Percentiles rank a stretch among this genome's conserved stretches.
Conservation (phyloP, 75 land plant genomes). For the Pinus tabuliformis region DNA sequence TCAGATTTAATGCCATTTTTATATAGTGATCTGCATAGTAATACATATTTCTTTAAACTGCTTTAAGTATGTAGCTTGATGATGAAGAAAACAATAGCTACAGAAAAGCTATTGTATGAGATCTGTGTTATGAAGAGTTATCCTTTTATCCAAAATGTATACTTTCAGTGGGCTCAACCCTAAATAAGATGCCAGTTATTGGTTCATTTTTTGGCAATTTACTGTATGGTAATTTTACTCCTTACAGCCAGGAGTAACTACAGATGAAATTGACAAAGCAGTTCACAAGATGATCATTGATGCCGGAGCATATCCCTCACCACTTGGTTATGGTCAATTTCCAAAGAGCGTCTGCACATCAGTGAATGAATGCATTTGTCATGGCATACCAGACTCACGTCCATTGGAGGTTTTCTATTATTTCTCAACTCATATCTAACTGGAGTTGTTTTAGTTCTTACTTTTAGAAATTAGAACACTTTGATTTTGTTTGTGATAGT, state of each 20-base stretch:
- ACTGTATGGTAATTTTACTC: neutral
- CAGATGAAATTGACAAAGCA: slow-evolving; percentile 97
- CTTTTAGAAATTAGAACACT: neutral
- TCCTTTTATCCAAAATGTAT: neutral
- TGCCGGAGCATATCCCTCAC: slow-evolving; percentile 99
- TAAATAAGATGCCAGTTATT: neutral
- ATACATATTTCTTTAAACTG: neutral
- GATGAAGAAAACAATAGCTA: neutral
- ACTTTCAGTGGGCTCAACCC: neutral
- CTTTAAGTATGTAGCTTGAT: neutral
- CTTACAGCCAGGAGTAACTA: slow-evolving; percentile 95
- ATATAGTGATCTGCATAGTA: neutral
- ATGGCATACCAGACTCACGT: slow-evolving; percentile 98
- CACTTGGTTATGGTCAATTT: slow-evolving; percentile 96
- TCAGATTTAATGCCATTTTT: neutral
- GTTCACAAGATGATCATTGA: slow-evolving; percentile 99
- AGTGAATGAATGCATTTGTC: slow-evolving; percentile 99
- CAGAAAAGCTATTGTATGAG: neutral
- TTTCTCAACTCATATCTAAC: neutral
- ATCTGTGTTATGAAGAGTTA: neutral
- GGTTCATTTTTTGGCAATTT: neutral
- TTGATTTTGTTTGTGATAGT: neutral
- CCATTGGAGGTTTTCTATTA: slow-evolving; percentile 66
- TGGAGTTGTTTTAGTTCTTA: neutral
- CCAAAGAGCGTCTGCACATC: slow-evolving; percentile 99